A percentile compares a stretch with the other conserved stretches of the same genome.
Evolutionary conservation across 2,329 filamentous ascomycete species (phyloP).

Genomic region (Colletotrichum shisoi): DNA sequence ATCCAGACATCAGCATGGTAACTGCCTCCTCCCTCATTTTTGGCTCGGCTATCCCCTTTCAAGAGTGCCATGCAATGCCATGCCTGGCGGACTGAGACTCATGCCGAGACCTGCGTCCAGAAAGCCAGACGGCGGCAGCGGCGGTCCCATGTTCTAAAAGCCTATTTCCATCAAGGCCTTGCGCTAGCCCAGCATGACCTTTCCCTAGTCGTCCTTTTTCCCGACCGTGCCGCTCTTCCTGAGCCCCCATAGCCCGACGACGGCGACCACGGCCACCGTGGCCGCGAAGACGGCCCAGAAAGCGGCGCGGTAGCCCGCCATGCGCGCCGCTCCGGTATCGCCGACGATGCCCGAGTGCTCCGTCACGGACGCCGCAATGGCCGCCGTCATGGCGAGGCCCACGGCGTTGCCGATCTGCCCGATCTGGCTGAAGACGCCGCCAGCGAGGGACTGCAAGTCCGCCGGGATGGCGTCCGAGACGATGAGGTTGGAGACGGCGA

Average conservation of each 20-base stretch:
- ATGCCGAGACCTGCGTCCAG: background rate
- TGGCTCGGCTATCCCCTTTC: too few relatives aligned
- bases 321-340: conserved; percentile 48
- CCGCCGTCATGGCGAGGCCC: conserved; percentile 60
- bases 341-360: conserved; percentile 46
- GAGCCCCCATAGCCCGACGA: conserved; percentile 55
- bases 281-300: conserved; percentile 63
- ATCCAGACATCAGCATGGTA: background rate
- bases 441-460: conserved; percentile 64
- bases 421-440: conserved; percentile 67
- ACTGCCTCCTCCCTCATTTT: background rate
- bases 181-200: conserved; percentile 4
- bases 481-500: conserved; percentile 63
- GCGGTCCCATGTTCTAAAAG: conserved; percentile 6
- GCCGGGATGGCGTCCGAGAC: conserved; percentile 63
- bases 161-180: background rate
- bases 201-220: conserved; percentile 49
- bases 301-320: conserved; percentile 60
- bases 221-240: conserved; percentile 59
- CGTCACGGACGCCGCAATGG: conserved; percentile 57
- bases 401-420: conserved; percentile 65
- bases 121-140: conserved; percentile 8
- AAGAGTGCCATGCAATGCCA: background rate
- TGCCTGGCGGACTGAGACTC: background rate
- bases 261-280: conserved; percentile 50